Evolutionary conservation across 2,329 filamentous ascomycete species (phyloP), one percentile per base, ranked within the genome.

Genomic region (Xylariaceae sp.): DNA sequence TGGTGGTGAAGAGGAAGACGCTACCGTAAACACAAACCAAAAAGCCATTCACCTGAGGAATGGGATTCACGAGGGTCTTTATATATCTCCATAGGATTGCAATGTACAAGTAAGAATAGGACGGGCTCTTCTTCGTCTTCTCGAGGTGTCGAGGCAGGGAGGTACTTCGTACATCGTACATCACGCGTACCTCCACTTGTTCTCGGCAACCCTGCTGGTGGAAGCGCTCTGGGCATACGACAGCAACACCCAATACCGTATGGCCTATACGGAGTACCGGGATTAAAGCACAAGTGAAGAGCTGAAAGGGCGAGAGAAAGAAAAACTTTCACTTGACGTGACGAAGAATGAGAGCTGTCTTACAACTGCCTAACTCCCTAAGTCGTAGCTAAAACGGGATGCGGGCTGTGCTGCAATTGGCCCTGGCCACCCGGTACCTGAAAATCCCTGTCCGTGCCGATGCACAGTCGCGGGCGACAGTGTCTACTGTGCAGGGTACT

Each of bases 401-500:
- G 63, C 60, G 63, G 65, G 64, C 67, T 62, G 42, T 49, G 48
- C 49, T 67, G 53, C 51, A 37, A 71, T 71, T 71, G 70, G 69
- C 64, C 63, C 59, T 55, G 61, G 58, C 57, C 44, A 56, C 42
- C 51, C 62, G 69, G 70, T 72, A 72, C 70, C 69, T 71, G 69
- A 70, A 60, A 57, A 62, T 61, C 64, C 15, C 58, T 56, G 51
- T 53, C 52, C 17, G 45, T 51, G 51, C 42, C 34, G 45, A 52
- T 42, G 7, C 47, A 55, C 55, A 47, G 39, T 53, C 17, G 17
- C 13, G 53, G 17, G 17, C 11, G 39, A 56, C 54, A 37, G 30
- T 44, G 15, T 45, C 30, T 39, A 10, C 37, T 45, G 23, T 57
- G 37, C 9, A 11, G 8, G 8, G 47, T 49, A 49, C 47, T 11